Evolutionary conservation across 768 basidiomycete genomes (phyloP).

Genomic region (Pisolithus tinctorius): DNA sequence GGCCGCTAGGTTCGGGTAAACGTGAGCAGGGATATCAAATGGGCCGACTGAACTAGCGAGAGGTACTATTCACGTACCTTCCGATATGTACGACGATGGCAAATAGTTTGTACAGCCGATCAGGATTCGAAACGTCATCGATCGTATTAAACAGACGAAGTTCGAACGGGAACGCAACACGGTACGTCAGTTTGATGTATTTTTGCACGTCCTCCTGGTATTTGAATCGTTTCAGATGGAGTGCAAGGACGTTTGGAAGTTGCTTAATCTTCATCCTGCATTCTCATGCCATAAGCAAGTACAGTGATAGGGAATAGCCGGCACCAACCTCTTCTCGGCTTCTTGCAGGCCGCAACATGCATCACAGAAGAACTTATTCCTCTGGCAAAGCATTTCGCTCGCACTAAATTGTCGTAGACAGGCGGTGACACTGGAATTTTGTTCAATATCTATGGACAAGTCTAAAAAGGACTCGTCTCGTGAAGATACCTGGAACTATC

Average conservation of each 20-base stretch:
- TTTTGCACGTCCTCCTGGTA: slow-evolving; percentile 88
- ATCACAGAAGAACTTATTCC: slow-evolving; percentile 98
- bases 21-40: slow-evolving; percentile 9
- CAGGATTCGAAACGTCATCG: slow-evolving; percentile 87
- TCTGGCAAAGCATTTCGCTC: slow-evolving; percentile 96
- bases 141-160: slow-evolving; percentile 95
- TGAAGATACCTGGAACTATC: slow-evolving; percentile 62
- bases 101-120: slow-evolving; percentile 89
- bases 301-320: background rate
- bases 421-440: slow-evolving; percentile 93
- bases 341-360: slow-evolving; percentile 95
- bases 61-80: slow-evolving; percentile 57
- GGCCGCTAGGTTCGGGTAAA: slow-evolving; percentile 53
- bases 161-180: slow-evolving; percentile 94
- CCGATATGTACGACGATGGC: slow-evolving; percentile 99
- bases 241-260: slow-evolving; percentile 88
- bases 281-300: slow-evolving; percentile 4
- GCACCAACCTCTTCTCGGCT: slow-evolving; percentile 83
- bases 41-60: slow-evolving; percentile 2
- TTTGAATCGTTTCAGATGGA: slow-evolving; percentile 98
- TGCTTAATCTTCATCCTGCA: slow-evolving; percentile 97
- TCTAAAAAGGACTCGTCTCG: slow-evolving; percentile 97
- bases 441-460: slow-evolving; percentile 98
- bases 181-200: slow-evolving; percentile 93
- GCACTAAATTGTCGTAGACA: slow-evolving; percentile 96